phyloP scores from a whole-genome alignment of 2,329 filamentous ascomycete species.

The Ceratocystis diversiconidia region DNA sequence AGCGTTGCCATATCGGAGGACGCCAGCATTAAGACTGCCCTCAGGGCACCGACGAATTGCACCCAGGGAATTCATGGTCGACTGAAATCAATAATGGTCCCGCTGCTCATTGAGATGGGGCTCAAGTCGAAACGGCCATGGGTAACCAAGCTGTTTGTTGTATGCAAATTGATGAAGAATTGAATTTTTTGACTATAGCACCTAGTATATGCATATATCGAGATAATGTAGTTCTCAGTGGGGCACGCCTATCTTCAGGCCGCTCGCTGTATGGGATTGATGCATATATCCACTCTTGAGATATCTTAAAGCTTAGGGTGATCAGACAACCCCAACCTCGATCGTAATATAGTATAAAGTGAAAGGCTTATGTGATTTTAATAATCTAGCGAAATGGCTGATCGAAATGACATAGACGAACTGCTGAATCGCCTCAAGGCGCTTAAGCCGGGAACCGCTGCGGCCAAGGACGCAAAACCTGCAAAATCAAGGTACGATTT shows the following conservation, averaged over 20 bases:
- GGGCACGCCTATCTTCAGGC: neutral
- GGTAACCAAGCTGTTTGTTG: neutral
- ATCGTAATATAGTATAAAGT: neutral
- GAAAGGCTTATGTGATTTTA: neutral
- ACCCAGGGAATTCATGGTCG: neutral
- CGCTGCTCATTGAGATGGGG: neutral
- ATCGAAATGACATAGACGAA: conserved; percentile 8
- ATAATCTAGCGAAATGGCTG: neutral
- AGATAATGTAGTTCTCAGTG: neutral
- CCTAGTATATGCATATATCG: conserved; percentile 1
- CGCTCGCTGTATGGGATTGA: neutral
- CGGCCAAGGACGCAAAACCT: conserved; percentile 17
- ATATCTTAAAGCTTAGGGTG: neutral
- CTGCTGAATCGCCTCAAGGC: conserved; percentile 42
- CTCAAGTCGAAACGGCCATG: neutral
- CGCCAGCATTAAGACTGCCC: neutral
- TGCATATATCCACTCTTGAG: conserved; percentile 5
- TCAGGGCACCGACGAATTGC: conserved; percentile 1
- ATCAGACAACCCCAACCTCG: neutral
- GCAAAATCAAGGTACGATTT: conserved; percentile 6
- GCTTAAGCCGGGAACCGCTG: conserved; percentile 30
- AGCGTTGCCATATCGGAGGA: neutral
- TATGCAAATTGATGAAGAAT: neutral
- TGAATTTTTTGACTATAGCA: neutral
- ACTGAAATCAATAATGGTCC: too few relatives aligned